Conservation (phyloP, 1,284 basidiomycete genomes). For the Cerioporus squamosus region DNA sequence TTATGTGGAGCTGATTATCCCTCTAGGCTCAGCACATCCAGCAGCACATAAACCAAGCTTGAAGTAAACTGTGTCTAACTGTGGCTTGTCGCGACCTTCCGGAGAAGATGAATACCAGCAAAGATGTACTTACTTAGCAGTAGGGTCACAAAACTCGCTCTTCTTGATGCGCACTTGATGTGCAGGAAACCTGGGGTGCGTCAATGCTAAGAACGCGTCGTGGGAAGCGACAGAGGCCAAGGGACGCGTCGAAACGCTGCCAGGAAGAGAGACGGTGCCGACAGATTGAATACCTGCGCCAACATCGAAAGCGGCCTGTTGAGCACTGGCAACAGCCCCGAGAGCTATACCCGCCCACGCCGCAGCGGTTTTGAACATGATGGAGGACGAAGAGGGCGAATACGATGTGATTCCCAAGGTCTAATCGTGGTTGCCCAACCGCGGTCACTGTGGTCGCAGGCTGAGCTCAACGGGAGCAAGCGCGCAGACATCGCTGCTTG, state of each 20-base stretch:
- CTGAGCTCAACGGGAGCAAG: not conserved
- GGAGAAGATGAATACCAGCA: not conserved
- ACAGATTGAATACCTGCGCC: not conserved
- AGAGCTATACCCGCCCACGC: not conserved
- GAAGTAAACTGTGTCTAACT: too few relatives aligned
- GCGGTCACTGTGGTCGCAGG: not conserved
- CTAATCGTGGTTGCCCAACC: not conserved
- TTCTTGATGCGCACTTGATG: slow-evolving; percentile 66
- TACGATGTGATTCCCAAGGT: not conserved
- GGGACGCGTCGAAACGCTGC: slow-evolving; percentile 13
- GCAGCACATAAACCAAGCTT: too few relatives aligned
- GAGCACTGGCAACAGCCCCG: slow-evolving; percentile 2
- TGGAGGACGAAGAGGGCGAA: slow-evolving; percentile 1
- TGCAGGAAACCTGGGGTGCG: slow-evolving; percentile 51
- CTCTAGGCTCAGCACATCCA: too few relatives aligned
- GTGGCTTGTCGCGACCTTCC: too few relatives aligned
- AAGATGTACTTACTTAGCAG: slow-evolving; percentile 50
- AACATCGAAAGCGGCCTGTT: slow-evolving; percentile 13
- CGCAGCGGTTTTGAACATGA: slow-evolving; percentile 13
- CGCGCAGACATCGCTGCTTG: slow-evolving; percentile 14
- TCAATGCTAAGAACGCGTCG: slow-evolving; percentile 46
- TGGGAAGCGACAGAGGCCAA: slow-evolving; percentile 38
- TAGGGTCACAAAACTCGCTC: slow-evolving; percentile 63
- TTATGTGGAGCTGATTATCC: too few relatives aligned
- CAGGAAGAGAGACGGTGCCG: slow-evolving; percentile 3